A percentile compares a stretch with the other conserved stretches of the same genome.
These are phyloP conservation scores for Cystoisospora suis DNA, from an alignment of 169 alveolate species.

Conservation along the genomic window DNA sequence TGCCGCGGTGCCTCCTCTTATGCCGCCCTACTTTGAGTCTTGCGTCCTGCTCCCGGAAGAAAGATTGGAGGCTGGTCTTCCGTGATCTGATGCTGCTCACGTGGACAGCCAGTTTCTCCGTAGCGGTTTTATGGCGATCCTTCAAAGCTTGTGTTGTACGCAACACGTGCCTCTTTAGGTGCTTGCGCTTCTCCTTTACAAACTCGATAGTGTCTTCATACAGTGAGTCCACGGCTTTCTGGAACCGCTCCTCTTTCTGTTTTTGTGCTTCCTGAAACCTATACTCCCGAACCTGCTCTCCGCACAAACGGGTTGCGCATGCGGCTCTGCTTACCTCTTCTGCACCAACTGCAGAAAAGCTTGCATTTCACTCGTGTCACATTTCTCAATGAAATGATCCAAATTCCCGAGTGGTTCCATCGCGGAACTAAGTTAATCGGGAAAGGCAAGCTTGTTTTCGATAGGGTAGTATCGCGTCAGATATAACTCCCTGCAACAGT, in stretches of 20 bases:
- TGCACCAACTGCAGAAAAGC: constrained; percentile 20
- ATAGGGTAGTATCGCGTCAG: too few species aligned
- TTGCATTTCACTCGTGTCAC: constrained; percentile 3
- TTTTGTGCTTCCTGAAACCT: constrained; percentile 29
- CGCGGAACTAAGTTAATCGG: too few species aligned
- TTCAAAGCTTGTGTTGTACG: not conserved
- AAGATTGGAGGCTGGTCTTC: not conserved
- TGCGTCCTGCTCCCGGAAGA: not conserved
- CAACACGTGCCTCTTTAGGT: not conserved
- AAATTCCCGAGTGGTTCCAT: constrained; percentile 20
- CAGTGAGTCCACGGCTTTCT: not conserved
- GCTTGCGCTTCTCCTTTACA: not conserved
- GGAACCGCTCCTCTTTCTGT: not conserved
- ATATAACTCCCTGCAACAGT: too few species aligned
- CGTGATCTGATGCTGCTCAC: not conserved
- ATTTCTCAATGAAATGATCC: constrained; percentile 6
- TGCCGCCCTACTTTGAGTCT: not conserved
- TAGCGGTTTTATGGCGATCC: not conserved
- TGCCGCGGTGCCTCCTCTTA: not conserved
- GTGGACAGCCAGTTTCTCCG: not conserved
- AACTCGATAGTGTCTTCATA: not conserved
- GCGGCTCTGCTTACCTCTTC: not conserved
- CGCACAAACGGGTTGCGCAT: not conserved
- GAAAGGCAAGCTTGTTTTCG: too few species aligned
- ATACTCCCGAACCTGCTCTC: not conserved